Conservation (phyloP, 2,329 filamentous ascomycete species). For the Talaromyces sp. region DNA sequence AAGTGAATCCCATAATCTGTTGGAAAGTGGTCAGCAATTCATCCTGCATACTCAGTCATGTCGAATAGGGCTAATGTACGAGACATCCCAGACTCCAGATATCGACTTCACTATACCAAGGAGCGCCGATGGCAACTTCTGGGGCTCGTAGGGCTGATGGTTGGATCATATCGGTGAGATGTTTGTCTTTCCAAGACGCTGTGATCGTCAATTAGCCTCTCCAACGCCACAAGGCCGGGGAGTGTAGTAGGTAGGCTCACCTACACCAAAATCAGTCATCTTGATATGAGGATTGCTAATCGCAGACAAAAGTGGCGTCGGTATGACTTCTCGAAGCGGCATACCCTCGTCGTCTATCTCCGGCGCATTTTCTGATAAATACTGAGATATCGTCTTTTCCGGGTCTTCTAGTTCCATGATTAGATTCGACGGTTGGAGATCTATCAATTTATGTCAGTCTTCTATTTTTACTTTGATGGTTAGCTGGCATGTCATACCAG, state of each 20-base stretch:
- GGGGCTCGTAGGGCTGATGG: neutral
- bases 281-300: neutral
- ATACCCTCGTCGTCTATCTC: neutral
- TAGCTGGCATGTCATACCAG: slow-evolving; percentile 26
- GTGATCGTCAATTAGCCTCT: neutral
- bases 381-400: neutral
- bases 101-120: slow-evolving; percentile 29
- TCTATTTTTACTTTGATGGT: no score
- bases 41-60: neutral
- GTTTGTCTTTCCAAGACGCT: neutral
- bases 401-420: neutral
- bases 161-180: neutral
- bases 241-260: neutral
- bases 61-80: slow-evolving; percentile 18
- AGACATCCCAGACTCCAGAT: slow-evolving; percentile 34
- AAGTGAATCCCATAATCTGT: slow-evolving; percentile 27
- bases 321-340: neutral
- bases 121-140: slow-evolving; percentile 25
- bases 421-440: neutral
- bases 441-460: neutral
- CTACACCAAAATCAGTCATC: neutral
- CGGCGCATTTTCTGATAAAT: neutral
- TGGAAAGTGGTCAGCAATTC: neutral
- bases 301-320: neutral
- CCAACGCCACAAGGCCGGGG: no score